Percentiles rank a stretch among this genome's conserved stretches.
Conservation (phyloP, 768 basidiomycete species). For the Calocera viscosa region DNA sequence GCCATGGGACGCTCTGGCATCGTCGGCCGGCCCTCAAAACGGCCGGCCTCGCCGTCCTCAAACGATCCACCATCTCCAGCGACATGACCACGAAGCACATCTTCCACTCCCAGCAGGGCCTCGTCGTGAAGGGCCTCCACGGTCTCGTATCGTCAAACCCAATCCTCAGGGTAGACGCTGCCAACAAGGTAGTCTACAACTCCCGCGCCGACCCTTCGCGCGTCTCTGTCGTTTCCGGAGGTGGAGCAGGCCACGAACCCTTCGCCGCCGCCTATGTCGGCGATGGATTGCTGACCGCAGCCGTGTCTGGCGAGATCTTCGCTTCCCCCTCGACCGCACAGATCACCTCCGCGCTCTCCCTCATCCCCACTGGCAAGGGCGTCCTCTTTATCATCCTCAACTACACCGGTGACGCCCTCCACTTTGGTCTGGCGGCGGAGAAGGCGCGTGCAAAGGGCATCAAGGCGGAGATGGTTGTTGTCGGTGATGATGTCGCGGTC, state of each 20-base stretch:
- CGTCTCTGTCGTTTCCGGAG: conserved; percentile 38
- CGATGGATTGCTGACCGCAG: conserved; percentile 42
- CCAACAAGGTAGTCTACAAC: conserved; percentile 31
- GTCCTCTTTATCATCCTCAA: conserved; percentile 41
- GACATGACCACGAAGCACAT: conserved; percentile 36
- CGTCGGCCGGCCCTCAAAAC: neutral
- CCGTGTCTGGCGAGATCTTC: conserved; percentile 51
- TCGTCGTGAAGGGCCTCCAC: conserved; percentile 34
- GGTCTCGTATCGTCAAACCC: conserved; percentile 36
- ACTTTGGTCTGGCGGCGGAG: conserved; percentile 83
- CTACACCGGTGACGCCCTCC: conserved; percentile 81
- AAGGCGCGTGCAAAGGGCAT: conserved; percentile 59
- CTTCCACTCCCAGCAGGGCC: conserved; percentile 32
- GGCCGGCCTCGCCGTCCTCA: neutral
- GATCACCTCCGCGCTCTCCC: conserved; percentile 37
- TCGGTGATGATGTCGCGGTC: conserved; percentile 85
- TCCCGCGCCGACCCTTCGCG: conserved; percentile 18
- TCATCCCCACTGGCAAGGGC: conserved; percentile 32
- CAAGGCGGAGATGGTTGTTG: conserved; percentile 63
- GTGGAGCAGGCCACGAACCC: conserved; percentile 49
- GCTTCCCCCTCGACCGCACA: conserved; percentile 49
- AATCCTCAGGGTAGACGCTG: conserved; percentile 27
- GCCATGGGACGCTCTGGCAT: neutral
- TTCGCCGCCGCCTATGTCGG: conserved; percentile 48
- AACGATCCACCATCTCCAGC: neutral